These are phyloP conservation scores for Schwanniomyces etchellsii DNA, from an alignment of 1,139 yeast genomes.

Conservation along the genomic window DNA sequence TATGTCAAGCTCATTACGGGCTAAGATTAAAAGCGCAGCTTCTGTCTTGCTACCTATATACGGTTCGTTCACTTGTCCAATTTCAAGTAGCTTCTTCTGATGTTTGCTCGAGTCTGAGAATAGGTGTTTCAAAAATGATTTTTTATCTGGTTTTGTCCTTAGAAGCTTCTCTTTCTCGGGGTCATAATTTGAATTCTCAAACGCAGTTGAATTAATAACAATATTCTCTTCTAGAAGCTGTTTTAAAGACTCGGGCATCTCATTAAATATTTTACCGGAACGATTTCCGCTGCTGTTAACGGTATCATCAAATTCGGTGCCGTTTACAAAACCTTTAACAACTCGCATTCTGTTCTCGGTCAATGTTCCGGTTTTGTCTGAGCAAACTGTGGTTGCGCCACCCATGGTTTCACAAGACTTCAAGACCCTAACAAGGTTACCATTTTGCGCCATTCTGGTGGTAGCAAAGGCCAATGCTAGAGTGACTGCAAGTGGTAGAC, in stretches of 20 bases:
- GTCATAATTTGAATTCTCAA: constrained; percentile 54
- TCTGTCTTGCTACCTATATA: constrained; percentile 93
- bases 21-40: constrained; percentile 74
- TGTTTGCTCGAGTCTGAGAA: constrained; percentile 9
- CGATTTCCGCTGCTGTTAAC: constrained; percentile 19
- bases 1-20: constrained; percentile 50
- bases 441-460: constrained; percentile 95
- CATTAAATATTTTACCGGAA: constrained; percentile 27
- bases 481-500: constrained; percentile 93
- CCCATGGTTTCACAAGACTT: constrained; percentile 99
- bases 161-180: constrained; percentile 28
- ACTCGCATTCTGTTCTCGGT: constrained; percentile 92
- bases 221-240: constrained; percentile 54
- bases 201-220: constrained; percentile 80
- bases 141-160: constrained; percentile 23
- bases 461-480: constrained; percentile 96
- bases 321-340: constrained; percentile 64
- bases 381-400: constrained; percentile 93
- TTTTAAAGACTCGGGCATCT: constrained; percentile 27
- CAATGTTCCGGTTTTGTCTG: constrained; percentile 95
- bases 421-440: constrained; percentile 89
- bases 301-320: constrained; percentile 40
- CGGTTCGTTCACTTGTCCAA: constrained; percentile 41
- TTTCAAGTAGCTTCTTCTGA: constrained; percentile 12
- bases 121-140: constrained; percentile 18